phyloP scores from a whole-genome alignment of 1,284 basidiomycete species.

The Pascua sp. region DNA sequence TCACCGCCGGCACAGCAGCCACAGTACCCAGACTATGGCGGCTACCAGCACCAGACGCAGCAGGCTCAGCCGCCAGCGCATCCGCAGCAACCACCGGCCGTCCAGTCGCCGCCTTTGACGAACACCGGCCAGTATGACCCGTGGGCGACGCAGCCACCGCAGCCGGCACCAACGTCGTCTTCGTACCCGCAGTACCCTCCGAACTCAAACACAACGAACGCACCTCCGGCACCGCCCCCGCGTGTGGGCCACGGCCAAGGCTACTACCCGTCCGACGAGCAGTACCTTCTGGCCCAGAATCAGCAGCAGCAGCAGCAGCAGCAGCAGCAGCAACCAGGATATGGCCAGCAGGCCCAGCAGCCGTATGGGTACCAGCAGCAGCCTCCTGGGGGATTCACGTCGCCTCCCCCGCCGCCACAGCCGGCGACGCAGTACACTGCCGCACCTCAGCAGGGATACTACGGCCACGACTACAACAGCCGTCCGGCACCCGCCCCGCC shows the following conservation, averaged over 20 bases:
- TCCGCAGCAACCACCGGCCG: constrained; percentile 2
- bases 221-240: constrained; percentile 15
- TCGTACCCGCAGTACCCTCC: neutral
- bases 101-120: constrained; percentile 7
- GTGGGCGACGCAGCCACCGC: constrained; percentile 44
- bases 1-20: neutral
- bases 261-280: constrained; percentile 46
- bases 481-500: too few species aligned
- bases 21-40: neutral
- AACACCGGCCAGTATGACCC: constrained; percentile 35
- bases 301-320: constrained; percentile 20
- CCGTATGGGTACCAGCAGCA: neutral
- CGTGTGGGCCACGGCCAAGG: constrained; percentile 15
- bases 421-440: neutral
- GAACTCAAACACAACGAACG: neutral
- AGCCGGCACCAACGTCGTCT: constrained; percentile 14
- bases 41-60: neutral
- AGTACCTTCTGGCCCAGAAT: too few species aligned
- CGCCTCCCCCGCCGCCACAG: neutral
- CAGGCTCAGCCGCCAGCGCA: constrained; percentile 14
- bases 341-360: neutral
- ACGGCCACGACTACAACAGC: too few species aligned
- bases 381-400: neutral
- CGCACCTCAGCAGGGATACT: too few species aligned
- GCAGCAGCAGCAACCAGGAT: constrained; percentile 5